Base-by-base conservation (phyloP, 345 rosid genomes). In the Populus pruinosa region DNA sequence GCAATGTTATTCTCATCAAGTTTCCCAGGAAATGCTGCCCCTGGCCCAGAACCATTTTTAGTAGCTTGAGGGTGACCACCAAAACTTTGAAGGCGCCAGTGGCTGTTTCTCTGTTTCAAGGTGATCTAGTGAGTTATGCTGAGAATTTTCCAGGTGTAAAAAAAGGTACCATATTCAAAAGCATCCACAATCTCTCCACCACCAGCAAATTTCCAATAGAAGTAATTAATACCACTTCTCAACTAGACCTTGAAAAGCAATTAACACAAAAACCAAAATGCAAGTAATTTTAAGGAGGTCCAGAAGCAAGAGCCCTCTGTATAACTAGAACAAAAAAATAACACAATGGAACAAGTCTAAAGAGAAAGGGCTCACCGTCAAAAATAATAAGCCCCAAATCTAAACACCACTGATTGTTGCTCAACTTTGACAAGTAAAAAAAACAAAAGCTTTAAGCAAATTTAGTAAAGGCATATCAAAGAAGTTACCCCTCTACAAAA, bases 81-180 rank as follows among this genome's bases (percentile, higher is more conserved):
- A 76, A 88, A 83, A 85, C 83, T 87, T 80, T 90, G 97, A 81
- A 80, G 90, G 11, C 91, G 94, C 99, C 98, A 96, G 73, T 96
- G 99, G 83, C 92, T 96, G 80, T 92, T 96, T 84, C 97, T 92
- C 99, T 96, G 88, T 82, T 89, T 39, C 73, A 85, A 78, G 68
- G 35, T 70, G 33, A 41, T 72, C 36, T 67, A 67, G 25, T 21
- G 62, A 49, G 73, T 75, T 23, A 67, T 33, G 44, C 47, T 61
- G 17, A 77, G 39, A 76, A 17, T n/a, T 70, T 59, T 44, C 33
- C 11, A 5, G 14, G 39, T 47, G 43, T 56, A 18, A 25, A 69
- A 68, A 68, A 33, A 65, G 66, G 31, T 47, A 43, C 5, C 13
- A 21, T 36, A 47, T 29, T 77, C 64, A 69, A 61, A 62, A 63